A percentile compares a stretch with the other conserved stretches of the same genome.
Evolutionary conservation across 257 asterid species (phyloP).

Genomic region (Solanum sparsipilum): DNA sequence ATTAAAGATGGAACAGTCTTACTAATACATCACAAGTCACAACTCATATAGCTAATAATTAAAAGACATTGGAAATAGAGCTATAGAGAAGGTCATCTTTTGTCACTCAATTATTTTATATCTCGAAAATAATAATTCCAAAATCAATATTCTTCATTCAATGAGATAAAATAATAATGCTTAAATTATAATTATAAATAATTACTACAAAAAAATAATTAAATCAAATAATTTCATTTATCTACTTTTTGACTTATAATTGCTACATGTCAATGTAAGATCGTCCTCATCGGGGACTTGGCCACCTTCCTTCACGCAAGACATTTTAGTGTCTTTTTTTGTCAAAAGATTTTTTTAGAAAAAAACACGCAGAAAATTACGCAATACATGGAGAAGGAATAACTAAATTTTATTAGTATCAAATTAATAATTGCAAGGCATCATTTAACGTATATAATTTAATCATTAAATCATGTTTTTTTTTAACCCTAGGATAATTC

Average conservation of each 20-base stretch:
- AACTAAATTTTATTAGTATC: not conserved
- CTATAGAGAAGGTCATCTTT: not conserved
- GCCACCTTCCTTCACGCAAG: not conserved
- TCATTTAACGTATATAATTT: not conserved
- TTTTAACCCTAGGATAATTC: no score
- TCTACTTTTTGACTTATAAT: not conserved
- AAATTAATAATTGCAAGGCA: not conserved
- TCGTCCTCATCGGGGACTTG: not conserved
- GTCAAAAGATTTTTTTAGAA: not conserved
- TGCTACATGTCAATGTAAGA: not conserved
- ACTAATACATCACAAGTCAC: not conserved
- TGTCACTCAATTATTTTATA: not conserved
- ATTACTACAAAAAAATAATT: not conserved
- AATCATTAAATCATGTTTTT: not conserved
- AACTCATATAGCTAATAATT: not conserved
- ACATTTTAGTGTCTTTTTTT: not conserved
- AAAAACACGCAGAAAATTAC: not conserved
- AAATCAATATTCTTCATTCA: not conserved
- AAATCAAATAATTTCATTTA: not conserved
- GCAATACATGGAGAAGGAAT: not conserved
- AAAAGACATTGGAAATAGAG: not conserved
- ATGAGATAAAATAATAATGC: not conserved
- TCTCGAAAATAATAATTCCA: not conserved
- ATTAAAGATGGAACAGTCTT: accelerated
- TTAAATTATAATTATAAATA: not conserved